Evolutionary conservation across 768 basidiomycete species (phyloP).

Genomic region (Podaxis pistillaris): DNA sequence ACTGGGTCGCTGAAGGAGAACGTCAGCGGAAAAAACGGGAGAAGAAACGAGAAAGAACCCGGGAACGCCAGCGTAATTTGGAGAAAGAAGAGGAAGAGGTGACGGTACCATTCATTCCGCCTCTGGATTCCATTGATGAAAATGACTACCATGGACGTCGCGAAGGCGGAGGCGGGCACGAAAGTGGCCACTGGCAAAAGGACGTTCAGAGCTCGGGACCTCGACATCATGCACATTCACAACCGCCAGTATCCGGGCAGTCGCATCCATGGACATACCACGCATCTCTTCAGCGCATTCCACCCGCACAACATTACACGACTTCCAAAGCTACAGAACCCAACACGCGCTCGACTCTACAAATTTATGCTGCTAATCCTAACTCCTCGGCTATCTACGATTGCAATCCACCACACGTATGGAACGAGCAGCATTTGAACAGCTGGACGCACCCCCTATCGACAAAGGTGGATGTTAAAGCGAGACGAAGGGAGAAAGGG

Average conservation of each 20-base stretch:
- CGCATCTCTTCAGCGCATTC: background rate
- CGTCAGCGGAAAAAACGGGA: slow-evolving; percentile 3
- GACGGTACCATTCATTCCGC: background rate
- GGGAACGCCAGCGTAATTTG: background rate
- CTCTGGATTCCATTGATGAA: background rate
- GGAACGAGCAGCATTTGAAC: background rate
- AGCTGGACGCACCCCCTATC: background rate
- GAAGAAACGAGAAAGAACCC: background rate
- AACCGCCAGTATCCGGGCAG: background rate
- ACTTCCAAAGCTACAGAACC: background rate
- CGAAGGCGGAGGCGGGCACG: background rate
- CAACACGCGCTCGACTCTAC: background rate
- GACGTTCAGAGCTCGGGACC: background rate
- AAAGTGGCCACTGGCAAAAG: background rate
- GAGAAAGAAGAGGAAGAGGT: background rate
- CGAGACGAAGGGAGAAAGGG: background rate
- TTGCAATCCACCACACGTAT: background rate
- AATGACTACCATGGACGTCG: background rate
- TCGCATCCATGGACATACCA: background rate
- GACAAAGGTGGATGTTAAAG: background rate
- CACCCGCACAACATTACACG: background rate
- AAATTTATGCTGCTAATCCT: background rate
- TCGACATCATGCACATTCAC: background rate
- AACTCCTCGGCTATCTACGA: background rate
- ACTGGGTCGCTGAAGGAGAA: background rate